Evolutionary conservation across 2,329 filamentous ascomycete genomes (phyloP).

Genomic region (Zalaria sp.): DNA sequence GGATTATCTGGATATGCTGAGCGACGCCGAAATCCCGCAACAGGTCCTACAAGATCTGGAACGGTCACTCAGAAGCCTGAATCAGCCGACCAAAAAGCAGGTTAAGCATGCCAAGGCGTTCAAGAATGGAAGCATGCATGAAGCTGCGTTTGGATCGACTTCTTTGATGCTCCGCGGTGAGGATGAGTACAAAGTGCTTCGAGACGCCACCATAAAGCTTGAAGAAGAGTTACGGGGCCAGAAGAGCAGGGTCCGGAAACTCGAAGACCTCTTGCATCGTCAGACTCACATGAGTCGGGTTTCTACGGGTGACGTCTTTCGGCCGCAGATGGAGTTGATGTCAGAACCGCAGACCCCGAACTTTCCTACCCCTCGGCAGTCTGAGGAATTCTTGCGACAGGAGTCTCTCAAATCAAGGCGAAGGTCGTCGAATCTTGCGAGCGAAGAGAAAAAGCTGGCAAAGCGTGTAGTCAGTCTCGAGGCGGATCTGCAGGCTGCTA

Average conservation of each 20-base stretch:
- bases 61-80: conserved; percentile 66
- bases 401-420: conserved; percentile 47
- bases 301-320: conserved; percentile 19
- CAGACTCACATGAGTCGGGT: conserved; percentile 47
- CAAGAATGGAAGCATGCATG: conserved; percentile 90
- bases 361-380: conserved; percentile 17
- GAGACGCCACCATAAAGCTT: conserved; percentile 41
- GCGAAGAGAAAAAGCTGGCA: conserved; percentile 47
- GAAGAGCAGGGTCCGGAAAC: conserved; percentile 77
- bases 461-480: conserved; percentile 57
- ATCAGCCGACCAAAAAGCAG: conserved; percentile 72
- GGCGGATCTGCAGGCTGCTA: conserved; percentile 61
- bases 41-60: conserved; percentile 56
- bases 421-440: conserved; percentile 44
- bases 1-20: conserved; percentile 54
- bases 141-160: conserved; percentile 74
- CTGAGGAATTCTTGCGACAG: conserved; percentile 37
- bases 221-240: conserved; percentile 61
- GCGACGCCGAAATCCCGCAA: conserved; percentile 50
- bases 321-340: conserved; percentile 6
- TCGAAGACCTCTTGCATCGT: conserved; percentile 85
- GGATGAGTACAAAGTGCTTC: conserved; percentile 52
- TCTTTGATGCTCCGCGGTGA: conserved; percentile 77
- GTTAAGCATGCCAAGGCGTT: conserved; percentile 80
- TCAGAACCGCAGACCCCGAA: conserved; percentile 3